Evolutionary conservation across 768 basidiomycete genomes (phyloP), one percentile per base, ranked within the genome.

Genomic region (Lactarius sp.): DNA sequence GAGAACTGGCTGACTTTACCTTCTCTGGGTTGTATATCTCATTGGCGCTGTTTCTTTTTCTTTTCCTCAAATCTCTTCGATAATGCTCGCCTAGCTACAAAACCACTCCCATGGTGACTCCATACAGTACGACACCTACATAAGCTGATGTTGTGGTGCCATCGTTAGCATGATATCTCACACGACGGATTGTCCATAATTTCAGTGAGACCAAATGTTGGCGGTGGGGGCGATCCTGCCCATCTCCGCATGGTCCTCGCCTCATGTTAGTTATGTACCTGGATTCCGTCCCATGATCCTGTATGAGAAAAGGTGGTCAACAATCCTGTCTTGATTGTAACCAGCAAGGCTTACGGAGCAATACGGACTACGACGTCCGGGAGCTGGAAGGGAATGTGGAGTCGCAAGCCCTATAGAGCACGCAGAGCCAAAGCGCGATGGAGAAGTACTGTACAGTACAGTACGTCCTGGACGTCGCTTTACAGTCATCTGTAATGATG

Each of bases 291-390:
- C 27, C 27, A 2, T 27, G 27, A 27, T 27, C 27, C 27, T 27
- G 27, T 27, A 27, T 27, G 27, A 2, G 27, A 27, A 27, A 27
- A 27, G 27, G 1, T 27, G 27, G 27, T 27, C 27, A 27, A 2
- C 27, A 27, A 27, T 27, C 27, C 3, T 27, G 27, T 1, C 27
- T 27, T 27, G 27, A 27, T 27, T 27, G 27, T 27, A 27, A 27
- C 27, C 27, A 27, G 2, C 27, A 27, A 27, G 27, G 27, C 27
- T 27, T 27, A 27, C 27, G 27, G 27, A 27, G 27, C 3, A 27
- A 27, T 27, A 16, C 46, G 34, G 56, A 56, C 56, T 56, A 46
- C 56, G 56, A 56, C 33, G 56, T 13, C 10, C 56, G 56, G 6
- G 20, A 33, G 18, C 18, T 56, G 2, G 36, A 46, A 46, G 56